Evolutionary conservation across 345 rosid genomes (phyloP).

Genomic region (Rhodomyrtus tomentosa): DNA sequence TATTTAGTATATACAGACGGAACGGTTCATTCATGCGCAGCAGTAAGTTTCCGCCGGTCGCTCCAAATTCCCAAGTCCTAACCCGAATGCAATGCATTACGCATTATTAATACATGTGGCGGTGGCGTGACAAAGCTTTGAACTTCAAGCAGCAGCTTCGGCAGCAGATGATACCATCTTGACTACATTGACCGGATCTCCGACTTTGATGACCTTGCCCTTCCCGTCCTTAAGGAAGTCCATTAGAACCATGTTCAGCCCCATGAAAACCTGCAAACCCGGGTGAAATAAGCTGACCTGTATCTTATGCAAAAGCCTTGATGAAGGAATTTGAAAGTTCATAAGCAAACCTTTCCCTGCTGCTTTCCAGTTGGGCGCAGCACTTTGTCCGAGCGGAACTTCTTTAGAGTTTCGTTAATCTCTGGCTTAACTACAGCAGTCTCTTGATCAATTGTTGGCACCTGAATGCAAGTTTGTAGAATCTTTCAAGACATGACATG

Average conservation of each 20-base stretch:
- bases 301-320: background rate
- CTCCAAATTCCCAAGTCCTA: background rate
- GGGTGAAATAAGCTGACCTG: background rate
- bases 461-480: conserved; percentile 13
- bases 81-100: background rate
- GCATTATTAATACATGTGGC: background rate
- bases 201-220: conserved; percentile 42
- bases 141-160: conserved; percentile 59
- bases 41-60: background rate
- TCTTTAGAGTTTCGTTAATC: conserved; percentile 53
- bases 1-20: background rate
- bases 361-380: conserved; percentile 56
- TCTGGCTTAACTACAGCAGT: conserved; percentile 51
- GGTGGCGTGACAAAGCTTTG: background rate
- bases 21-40: background rate
- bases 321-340: background rate
- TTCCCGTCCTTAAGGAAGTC: conserved; percentile 14
- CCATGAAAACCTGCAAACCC: conserved; percentile 61
- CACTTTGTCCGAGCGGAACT: conserved; percentile 48
- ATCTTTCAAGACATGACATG: background rate
- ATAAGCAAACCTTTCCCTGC: conserved; percentile 44
- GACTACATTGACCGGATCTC: conserved; percentile 53
- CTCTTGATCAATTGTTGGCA: conserved; percentile 66
- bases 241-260: conserved; percentile 75
- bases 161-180: conserved; percentile 47